A percentile compares a stretch with the other conserved stretches of the same genome.
phyloP scores from a whole-genome alignment of 2,329 filamentous ascomycete species.

The Xenosphaeropsis pyriputrescens region DNA sequence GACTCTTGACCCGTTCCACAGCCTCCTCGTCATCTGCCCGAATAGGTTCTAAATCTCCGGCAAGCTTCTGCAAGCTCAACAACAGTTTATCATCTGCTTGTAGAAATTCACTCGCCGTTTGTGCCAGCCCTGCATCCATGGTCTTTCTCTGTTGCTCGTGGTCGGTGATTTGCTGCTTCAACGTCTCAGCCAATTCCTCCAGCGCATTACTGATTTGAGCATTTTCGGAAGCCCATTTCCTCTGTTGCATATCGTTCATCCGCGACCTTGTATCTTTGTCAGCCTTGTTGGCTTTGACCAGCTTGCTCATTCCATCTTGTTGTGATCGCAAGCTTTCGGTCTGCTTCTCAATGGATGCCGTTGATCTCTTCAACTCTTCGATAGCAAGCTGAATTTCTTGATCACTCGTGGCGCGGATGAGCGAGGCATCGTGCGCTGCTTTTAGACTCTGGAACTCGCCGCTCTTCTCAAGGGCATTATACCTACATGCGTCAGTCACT shows the following conservation, averaged over 20 bases:
- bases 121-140: slow-evolving; percentile 27
- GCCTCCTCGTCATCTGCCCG: slow-evolving; percentile 34
- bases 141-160: slow-evolving; percentile 34
- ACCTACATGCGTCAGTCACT: slow-evolving; percentile 22
- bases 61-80: slow-evolving; percentile 49
- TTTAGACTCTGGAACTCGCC: slow-evolving; percentile 25
- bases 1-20: slow-evolving; percentile 42
- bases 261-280: slow-evolving; percentile 18
- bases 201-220: slow-evolving; percentile 29
- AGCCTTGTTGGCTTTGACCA: slow-evolving; percentile 28
- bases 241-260: slow-evolving; percentile 20
- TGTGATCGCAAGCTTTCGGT: slow-evolving; percentile 45
- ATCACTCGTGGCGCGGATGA: slow-evolving; percentile 37
- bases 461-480: slow-evolving; percentile 29
- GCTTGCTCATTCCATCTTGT: slow-evolving; percentile 40
- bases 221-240: slow-evolving; percentile 24
- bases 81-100: slow-evolving; percentile 51
- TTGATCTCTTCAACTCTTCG: slow-evolving; percentile 47
- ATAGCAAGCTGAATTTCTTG: slow-evolving; percentile 46
- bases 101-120: slow-evolving; percentile 33
- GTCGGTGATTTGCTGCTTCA: slow-evolving; percentile 31
- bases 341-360: slow-evolving; percentile 47
- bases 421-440: slow-evolving; percentile 28
- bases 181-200: slow-evolving; percentile 28
- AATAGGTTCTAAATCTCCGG: slow-evolving; percentile 40